Base-by-base conservation (phyloP, 164 flowering plant genomes). In the Euptelea pleiosperma region DNA sequence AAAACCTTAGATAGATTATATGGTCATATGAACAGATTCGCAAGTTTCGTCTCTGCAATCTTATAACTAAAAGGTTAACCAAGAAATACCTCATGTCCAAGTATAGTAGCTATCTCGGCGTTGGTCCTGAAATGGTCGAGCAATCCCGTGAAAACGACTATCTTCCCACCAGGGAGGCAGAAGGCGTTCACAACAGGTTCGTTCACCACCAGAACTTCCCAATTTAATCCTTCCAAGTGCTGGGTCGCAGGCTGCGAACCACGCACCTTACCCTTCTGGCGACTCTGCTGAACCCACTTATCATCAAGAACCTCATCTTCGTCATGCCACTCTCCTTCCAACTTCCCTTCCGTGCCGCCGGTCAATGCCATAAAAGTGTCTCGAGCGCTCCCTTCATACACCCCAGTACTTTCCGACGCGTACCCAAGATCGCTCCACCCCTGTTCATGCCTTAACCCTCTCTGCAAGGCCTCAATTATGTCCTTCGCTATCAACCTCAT, bases 91-190 rank as follows among this genome's bases (percentile, higher is more conserved):
- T 88, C 96, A 70, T 93, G 97, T 39, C 85, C 89, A 57, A 90
- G 67, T 25, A 90, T 70, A 0, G 99, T 88, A 10, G 96, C 95
- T 33, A 93, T 64, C 80, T 88, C 99, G 0, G 80, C 75, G 79
- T 93, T 93, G 6, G 78, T 35, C 24, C 55, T 57, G 61, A 93
- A 93, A 64, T 90, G 86, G 1, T 39, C 58, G 5, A 90, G 75
- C 76, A 90, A 74, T 5, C 97, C 97, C 0, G 95, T 87, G 48
- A 84, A 89, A 8, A 92, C 93, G 22, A 89, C 88, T 57, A 92
- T 86, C 76, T 87, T 92, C 46, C 98, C 98, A 33, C 96, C 96
- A 5, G 98, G 98, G 52, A 89, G 73, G 60, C 98, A 92, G 39
- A 89, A 85, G 1, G 98, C 98, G 79, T 89, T 92, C 3, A 92